Evolutionary conservation across 2,329 filamentous ascomycete species (phyloP).

Genomic region (Epichloe sp.): DNA sequence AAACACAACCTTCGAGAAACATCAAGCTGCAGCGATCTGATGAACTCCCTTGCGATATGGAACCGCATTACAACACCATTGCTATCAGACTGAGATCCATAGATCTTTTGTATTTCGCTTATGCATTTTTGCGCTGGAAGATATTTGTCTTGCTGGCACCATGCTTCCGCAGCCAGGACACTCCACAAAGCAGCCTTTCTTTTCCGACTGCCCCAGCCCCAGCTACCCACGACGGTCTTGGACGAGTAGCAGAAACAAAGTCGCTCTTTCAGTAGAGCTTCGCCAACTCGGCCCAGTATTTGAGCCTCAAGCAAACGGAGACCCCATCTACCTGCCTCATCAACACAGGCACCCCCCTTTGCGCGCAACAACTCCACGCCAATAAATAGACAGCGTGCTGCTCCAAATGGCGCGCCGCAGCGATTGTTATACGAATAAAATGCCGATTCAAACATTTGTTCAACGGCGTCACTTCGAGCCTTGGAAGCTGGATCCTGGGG

Average conservation of each 20-base stretch:
- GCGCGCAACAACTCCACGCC: conserved; percentile 72
- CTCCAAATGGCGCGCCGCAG: conserved; percentile 66
- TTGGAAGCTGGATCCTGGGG: conserved; percentile 61
- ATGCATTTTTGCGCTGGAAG: conserved; percentile 69
- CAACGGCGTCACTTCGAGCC: conserved; percentile 65
- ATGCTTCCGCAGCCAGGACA: conserved; percentile 68
- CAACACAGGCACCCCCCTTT: conserved; percentile 65
- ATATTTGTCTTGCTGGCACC: conserved; percentile 65
- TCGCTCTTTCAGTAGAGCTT: conserved; percentile 75
- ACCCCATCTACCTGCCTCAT: conserved; percentile 80
- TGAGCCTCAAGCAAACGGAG: conserved; percentile 66
- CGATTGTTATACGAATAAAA: conserved; percentile 87
- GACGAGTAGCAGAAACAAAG: conserved; percentile 73
- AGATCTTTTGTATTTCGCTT: conserved; percentile 49
- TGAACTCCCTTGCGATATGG: conserved; percentile 34
- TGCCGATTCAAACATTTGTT: conserved; percentile 78
- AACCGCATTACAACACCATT: conserved; percentile 38
- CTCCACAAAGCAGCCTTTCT: conserved; percentile 88
- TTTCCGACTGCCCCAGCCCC: conserved; percentile 55
- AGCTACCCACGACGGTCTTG: conserved; percentile 52
- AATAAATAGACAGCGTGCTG: conserved; percentile 63
- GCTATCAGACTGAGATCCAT: conserved; percentile 34
- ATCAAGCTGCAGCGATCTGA: conserved; percentile 36
- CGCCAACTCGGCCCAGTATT: conserved; percentile 60
- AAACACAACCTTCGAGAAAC: conserved; percentile 33